Evolutionary conservation across 176 grass and related monocot species (phyloP).

Genomic region (Zea luxurians): DNA sequence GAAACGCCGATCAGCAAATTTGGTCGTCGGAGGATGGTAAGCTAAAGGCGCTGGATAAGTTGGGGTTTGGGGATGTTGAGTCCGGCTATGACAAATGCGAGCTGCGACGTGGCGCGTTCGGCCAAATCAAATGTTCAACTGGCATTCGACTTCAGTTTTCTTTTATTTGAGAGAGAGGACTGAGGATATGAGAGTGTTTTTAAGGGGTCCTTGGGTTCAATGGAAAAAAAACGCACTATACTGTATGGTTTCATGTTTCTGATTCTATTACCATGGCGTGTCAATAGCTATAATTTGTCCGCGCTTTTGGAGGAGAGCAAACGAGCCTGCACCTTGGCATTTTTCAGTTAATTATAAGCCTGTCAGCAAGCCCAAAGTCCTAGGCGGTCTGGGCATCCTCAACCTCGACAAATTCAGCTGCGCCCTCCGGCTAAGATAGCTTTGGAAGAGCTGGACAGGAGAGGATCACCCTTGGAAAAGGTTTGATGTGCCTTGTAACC

Average conservation of each 20-base stretch:
- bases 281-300: background rate
- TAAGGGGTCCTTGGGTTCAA: background rate
- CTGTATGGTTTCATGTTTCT: background rate
- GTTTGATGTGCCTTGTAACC: no score
- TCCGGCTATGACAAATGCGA: background rate
- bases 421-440: no score
- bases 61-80: background rate
- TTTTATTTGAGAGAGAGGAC: background rate
- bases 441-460: no score
- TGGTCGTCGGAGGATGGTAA: background rate
- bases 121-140: background rate
- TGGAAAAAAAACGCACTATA: background rate
- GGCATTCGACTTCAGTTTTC: background rate
- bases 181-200: background rate
- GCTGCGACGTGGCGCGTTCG: background rate
- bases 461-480: no score
- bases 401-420: no score
- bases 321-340: background rate
- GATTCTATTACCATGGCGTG: background rate
- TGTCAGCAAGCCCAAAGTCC: no score
- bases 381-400: no score
- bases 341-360: background rate
- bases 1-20: conserved; percentile 9
- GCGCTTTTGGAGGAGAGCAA: conserved; percentile 8
- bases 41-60: background rate